Conservation (phyloP, 2,329 filamentous ascomycete genomes). For the Orbilia oligospora region DNA sequence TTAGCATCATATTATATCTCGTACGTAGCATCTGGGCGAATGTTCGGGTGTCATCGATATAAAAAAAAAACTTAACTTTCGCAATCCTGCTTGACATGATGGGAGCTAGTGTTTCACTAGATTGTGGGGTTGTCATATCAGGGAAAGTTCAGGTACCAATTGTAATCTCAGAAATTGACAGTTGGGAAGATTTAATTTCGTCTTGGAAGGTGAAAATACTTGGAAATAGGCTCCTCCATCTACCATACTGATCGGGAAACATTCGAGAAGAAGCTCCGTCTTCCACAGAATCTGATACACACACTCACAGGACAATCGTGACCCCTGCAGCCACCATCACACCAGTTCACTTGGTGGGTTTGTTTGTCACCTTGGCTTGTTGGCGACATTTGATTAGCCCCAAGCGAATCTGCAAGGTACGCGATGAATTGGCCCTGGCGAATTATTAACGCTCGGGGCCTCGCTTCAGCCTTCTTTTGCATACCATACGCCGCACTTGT, state of each 20-base stretch:
- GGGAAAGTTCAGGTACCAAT: slow-evolving; percentile 51
- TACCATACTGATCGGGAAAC: slow-evolving; percentile 43
- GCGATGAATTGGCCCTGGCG: slow-evolving; percentile 33
- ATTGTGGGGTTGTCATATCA: slow-evolving; percentile 27
- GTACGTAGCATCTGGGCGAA: not conserved
- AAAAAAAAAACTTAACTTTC: not conserved
- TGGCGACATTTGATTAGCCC: slow-evolving; percentile 36
- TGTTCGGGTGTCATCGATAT: not conserved
- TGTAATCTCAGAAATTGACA: slow-evolving; percentile 10
- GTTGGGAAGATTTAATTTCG: slow-evolving; percentile 18
- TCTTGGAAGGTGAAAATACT: not conserved
- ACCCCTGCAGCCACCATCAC: slow-evolving; percentile 52
- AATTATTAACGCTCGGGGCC: slow-evolving; percentile 19
- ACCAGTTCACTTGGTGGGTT: slow-evolving; percentile 3
- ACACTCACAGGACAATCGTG: slow-evolving; percentile 9
- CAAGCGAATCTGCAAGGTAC: slow-evolving; percentile 60
- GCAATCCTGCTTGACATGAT: not conserved
- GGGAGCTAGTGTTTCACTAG: slow-evolving; percentile 15
- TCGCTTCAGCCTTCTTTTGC: slow-evolving; percentile 45
- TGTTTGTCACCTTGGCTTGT: slow-evolving; percentile 30
- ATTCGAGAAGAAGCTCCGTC: slow-evolving; percentile 46
- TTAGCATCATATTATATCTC: not conserved
- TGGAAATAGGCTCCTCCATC: slow-evolving; percentile 23
- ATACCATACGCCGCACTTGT: slow-evolving; percentile 45
- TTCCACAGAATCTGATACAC: slow-evolving; percentile 58